A percentile compares a stretch with the other conserved stretches of the same genome.
phyloP scores from a whole-genome alignment of 768 basidiomycete genomes.

The Amyloporia xantha region DNA sequence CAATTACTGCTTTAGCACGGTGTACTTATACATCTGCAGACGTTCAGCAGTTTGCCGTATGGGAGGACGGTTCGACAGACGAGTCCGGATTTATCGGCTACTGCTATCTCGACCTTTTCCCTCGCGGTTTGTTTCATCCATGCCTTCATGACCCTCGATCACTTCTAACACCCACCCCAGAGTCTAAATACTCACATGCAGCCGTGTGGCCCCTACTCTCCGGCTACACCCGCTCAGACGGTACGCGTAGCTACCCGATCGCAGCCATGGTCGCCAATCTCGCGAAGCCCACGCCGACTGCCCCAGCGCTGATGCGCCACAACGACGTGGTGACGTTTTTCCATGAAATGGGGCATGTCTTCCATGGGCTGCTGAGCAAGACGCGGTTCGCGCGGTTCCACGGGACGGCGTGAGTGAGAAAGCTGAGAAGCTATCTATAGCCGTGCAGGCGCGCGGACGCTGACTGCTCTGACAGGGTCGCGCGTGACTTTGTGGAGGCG shows the following conservation, averaged over 20 bases:
- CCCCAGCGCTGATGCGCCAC: slow-evolving; percentile 82
- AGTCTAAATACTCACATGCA: slow-evolving; percentile 78
- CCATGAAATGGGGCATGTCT: slow-evolving; percentile 73
- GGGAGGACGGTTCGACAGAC: slow-evolving; percentile 72
- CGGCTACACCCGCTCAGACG: slow-evolving; percentile 52
- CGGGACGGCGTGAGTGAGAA: slow-evolving; percentile 44
- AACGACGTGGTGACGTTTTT: slow-evolving; percentile 88
- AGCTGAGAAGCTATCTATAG: neutral
- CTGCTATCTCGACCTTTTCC: slow-evolving; percentile 85
- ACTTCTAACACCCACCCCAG: slow-evolving; percentile 27
- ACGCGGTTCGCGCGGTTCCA: slow-evolving; percentile 77
- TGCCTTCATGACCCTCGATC: neutral
- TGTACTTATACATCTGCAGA: slow-evolving; percentile 37
- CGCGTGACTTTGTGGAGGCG: slow-evolving; percentile 79
- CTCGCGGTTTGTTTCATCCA: slow-evolving; percentile 56
- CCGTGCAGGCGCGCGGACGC: neutral
- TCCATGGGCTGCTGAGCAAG: slow-evolving; percentile 51
- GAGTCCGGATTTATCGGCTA: slow-evolving; percentile 73
- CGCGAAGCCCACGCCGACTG: slow-evolving; percentile 74
- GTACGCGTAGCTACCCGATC: slow-evolving; percentile 64
- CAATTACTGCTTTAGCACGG: neutral
- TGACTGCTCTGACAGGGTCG: slow-evolving; percentile 11
- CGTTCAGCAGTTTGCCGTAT: slow-evolving; percentile 79
- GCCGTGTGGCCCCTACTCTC: slow-evolving; percentile 76
- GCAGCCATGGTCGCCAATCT: slow-evolving; percentile 89